Conservation (phyloP, 2,329 filamentous ascomycete species). For the Chalaropsis thielavioides region DNA sequence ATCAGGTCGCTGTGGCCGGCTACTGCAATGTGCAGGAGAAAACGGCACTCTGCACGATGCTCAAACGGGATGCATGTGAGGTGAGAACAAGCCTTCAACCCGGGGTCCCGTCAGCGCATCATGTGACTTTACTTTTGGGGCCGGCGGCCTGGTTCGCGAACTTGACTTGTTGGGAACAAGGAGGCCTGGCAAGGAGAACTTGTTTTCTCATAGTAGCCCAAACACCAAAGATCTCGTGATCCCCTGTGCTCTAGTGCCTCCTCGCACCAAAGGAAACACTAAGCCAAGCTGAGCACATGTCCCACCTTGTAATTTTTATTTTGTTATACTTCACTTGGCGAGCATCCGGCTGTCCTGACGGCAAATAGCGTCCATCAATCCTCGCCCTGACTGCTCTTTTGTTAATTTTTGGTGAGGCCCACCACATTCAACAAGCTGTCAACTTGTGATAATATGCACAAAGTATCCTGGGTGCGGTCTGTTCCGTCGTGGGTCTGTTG, state of each 20-base stretch:
- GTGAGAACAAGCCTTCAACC: no score
- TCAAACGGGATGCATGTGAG: background rate
- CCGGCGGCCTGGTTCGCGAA: background rate
- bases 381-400: no score
- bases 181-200: background rate
- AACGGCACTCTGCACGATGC: constrained; percentile 14
- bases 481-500: background rate
- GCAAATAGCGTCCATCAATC: no score
- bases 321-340: background rate
- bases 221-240: background rate
- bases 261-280: constrained; percentile 4
- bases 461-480: background rate
- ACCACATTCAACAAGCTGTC: background rate
- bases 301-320: background rate
- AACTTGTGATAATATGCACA: background rate
- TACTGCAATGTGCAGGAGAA: constrained; percentile 10
- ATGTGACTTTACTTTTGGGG: background rate
- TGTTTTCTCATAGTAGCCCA: background rate
- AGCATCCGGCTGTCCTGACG: background rate
- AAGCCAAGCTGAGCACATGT: background rate
- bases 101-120: background rate
- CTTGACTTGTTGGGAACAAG: background rate
- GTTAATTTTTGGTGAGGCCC: background rate
- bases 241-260: background rate
- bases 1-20: background rate